Conservation (phyloP, 2,329 filamentous ascomycete genomes). For the Sporothrix protearum region DNA sequence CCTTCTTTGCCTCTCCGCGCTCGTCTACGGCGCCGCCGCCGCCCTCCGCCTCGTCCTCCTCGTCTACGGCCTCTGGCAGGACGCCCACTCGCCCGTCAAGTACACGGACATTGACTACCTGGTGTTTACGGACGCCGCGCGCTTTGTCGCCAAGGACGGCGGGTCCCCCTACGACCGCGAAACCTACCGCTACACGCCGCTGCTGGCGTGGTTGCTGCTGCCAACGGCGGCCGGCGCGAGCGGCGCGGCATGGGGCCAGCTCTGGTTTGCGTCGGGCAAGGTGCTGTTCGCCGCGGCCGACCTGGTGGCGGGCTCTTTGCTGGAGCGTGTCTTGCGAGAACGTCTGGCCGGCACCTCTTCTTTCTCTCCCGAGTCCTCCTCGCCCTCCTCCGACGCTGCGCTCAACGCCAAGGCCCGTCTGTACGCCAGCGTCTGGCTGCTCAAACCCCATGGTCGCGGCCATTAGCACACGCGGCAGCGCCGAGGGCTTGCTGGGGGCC, state of each 20-base stretch:
- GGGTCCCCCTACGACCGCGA: constrained; percentile 75
- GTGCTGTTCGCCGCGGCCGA: constrained; percentile 80
- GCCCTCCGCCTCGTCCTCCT: constrained; percentile 70
- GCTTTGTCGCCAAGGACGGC: constrained; percentile 57
- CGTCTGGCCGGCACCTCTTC: not conserved
- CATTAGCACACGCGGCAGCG: constrained; percentile 92
- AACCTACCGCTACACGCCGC: constrained; percentile 94
- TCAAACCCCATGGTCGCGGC: constrained; percentile 98
- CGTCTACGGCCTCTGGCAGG: constrained; percentile 87
- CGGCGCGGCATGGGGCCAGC: constrained; percentile 33
- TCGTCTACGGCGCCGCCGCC: constrained; percentile 56
- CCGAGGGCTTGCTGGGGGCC: constrained; percentile 83
- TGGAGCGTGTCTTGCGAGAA: constrained; percentile 45
- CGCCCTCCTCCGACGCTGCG: not conserved
- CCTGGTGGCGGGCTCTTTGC: constrained; percentile 77
- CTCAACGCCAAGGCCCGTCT: constrained; percentile 51
- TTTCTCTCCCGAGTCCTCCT: too few relatives aligned
- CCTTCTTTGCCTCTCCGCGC: constrained; percentile 41
- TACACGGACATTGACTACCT: constrained; percentile 99
- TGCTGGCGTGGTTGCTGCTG: constrained; percentile 85
- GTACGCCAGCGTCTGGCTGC: constrained; percentile 83
- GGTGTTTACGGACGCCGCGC: constrained; percentile 93
- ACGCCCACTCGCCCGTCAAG: constrained; percentile 85
- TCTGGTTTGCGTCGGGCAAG: constrained; percentile 82
- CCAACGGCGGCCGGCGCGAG: constrained; percentile 62